A percentile compares a stretch with the other conserved stretches of the same genome.
These are phyloP conservation scores for Drechslera avenae DNA, from an alignment of 2,329 filamentous ascomycete species.

Conservation along the genomic window DNA sequence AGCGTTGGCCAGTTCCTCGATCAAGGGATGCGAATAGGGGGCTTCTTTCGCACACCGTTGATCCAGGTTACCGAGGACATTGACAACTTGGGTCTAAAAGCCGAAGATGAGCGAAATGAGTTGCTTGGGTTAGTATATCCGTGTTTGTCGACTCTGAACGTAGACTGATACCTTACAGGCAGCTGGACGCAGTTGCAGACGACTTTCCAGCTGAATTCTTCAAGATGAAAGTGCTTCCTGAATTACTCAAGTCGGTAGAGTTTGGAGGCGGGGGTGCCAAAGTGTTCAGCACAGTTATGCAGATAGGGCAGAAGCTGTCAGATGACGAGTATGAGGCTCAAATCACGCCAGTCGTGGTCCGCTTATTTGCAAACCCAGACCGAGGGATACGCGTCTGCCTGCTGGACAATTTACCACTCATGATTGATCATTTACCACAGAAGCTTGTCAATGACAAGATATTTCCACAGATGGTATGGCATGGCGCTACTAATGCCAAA, in stretches of 20 bases:
- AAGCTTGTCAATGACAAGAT: constrained; percentile 95
- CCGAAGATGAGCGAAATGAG: constrained; percentile 78
- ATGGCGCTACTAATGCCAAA: too few relatives aligned
- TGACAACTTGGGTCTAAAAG: constrained; percentile 89
- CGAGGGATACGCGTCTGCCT: constrained; percentile 89
- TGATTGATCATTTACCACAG: constrained; percentile 88
- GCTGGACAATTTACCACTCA: constrained; percentile 82
- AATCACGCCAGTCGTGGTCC: constrained; percentile 83
- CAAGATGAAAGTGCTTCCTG: constrained; percentile 93
- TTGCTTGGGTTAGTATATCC: constrained; percentile 67
- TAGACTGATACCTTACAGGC: constrained; percentile 50
- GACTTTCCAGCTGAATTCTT: constrained; percentile 98
- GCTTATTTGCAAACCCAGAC: constrained; percentile 89
- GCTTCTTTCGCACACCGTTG: constrained; percentile 90
- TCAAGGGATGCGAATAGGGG: constrained; percentile 78
- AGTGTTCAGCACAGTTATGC: constrained; percentile 85
- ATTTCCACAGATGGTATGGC: constrained; percentile 82
- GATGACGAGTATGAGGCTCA: constrained; percentile 87
- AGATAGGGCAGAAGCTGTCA: constrained; percentile 84
- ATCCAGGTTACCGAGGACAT: constrained; percentile 93
- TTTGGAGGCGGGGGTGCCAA: constrained; percentile 95
- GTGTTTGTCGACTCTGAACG: too few relatives aligned
- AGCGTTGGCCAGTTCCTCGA: constrained; percentile 87
- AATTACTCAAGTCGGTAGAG: constrained; percentile 97
- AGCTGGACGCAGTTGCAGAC: constrained; percentile 83